Evolutionary conservation across 1,284 basidiomycete species (phyloP).

Genomic region (Schizophyllum commune): DNA sequence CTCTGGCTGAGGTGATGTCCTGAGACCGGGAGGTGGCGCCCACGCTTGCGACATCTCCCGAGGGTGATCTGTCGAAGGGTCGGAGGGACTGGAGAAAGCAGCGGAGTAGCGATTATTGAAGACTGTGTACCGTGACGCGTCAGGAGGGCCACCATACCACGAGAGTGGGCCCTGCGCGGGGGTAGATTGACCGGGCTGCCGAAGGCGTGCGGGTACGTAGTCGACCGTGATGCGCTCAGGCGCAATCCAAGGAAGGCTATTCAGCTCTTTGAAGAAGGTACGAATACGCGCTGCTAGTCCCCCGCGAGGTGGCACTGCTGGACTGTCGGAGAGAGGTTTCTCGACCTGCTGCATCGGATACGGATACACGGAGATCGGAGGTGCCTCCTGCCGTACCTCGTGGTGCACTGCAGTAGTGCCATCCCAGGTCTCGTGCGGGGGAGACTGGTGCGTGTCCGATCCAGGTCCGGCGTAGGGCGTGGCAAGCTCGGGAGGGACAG

Average conservation of each 20-base stretch:
- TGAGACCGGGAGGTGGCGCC: neutral
- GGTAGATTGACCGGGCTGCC: neutral
- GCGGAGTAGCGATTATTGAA: neutral
- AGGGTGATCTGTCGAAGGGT: neutral
- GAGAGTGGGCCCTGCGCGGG: neutral
- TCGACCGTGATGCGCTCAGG: constrained; percentile 13
- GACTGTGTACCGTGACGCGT: neutral
- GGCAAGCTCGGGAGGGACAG: neutral
- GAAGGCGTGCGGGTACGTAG: constrained; percentile 7
- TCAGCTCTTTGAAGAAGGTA: constrained; percentile 7
- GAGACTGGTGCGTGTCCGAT: neutral
- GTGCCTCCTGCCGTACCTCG: neutral
- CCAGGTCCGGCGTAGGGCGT: no score
- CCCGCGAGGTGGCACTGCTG: neutral
- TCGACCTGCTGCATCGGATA: neutral
- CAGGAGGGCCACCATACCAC: neutral
- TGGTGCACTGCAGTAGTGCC: neutral
- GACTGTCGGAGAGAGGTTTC: neutral
- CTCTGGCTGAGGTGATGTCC: neutral
- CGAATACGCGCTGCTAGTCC: constrained; percentile 3
- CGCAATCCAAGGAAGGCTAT: constrained; percentile 12
- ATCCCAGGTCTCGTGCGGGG: neutral
- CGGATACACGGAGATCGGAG: neutral
- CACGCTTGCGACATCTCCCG: neutral
- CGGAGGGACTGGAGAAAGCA: neutral